phyloP scores from a whole-genome alignment of 2,329 filamentous ascomycete species.

The Fulvia fulva region DNA sequence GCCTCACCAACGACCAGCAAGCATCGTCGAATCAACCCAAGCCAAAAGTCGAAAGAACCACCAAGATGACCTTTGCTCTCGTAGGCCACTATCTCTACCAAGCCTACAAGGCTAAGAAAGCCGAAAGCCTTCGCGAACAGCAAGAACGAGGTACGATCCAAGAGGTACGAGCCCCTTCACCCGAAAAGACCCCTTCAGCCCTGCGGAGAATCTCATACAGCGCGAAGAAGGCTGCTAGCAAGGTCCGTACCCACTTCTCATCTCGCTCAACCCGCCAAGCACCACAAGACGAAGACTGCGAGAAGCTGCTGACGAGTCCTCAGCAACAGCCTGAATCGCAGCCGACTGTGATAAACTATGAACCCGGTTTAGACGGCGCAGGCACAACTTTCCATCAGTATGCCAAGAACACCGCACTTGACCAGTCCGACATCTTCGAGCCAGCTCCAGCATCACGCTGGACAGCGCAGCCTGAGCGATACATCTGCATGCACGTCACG shows the following conservation, averaged over 20 bases:
- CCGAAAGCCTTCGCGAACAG: neutral
- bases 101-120: neutral
- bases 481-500: neutral
- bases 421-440: neutral
- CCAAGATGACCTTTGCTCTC: neutral
- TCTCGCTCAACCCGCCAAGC: neutral
- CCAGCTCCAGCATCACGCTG: neutral
- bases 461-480: neutral
- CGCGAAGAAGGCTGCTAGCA: neutral
- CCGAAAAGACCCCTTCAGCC: too few species aligned
- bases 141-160: neutral
- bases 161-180: neutral
- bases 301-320: neutral
- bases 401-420: neutral
- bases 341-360: too few species aligned
- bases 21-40: neutral
- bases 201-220: too few species aligned
- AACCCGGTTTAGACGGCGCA: neutral
- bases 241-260: neutral
- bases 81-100: neutral
- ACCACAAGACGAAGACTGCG: neutral
- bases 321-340: neutral
- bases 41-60: neutral
- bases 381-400: neutral
- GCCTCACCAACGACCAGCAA: too few species aligned